Base-by-base conservation (phyloP, 2,329 filamentous ascomycete species). In the Aspergillus brunneoviolaceus region DNA sequence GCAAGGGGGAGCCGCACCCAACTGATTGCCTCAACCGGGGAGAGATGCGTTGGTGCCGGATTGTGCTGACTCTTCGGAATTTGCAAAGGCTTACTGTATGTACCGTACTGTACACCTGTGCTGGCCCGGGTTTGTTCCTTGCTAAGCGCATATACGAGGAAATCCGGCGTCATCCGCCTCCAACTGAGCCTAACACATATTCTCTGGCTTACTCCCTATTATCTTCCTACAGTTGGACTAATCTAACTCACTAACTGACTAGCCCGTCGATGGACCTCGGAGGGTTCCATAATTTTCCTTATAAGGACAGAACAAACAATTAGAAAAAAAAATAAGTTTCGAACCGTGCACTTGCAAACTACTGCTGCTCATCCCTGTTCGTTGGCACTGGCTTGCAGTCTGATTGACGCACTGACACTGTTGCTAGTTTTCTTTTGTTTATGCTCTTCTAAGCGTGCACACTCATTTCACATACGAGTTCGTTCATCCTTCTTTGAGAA, bases 1-100 rank as follows among this genome's bases (percentile, higher is more conserved):
- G 7, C 27, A 56, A 58, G 47, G 52, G 64, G 56, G 65, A 67
- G 65, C 65, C 65, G 65, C 65, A 67, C 62, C 65, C 65, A 67
- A 66, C 65, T 66, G 60, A 48, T 42, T 48, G 42, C 52, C 52
- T 42, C 52, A 55, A 33, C 39, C 25, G 25, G 25, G 52, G 39
- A 45, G 14, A 12, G 2, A 53, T 53, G 45, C 19, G 52, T 31
- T 42, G 52, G 29, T 55, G 52, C 39, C 35, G 52, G 52, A 12
- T 9, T 59, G 31, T 64, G 64, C 60, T 64, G 61, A 61, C 53
- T 59, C 42, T 61, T 58, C 49, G 33, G 11, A 35, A 12, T 54
- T 55, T 56, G 58, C 27, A 9, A 10, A 29, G 27, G 27, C 27
- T 10, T 29, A 29, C 7, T 9, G 27, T 29, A 29, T 29, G 27